Evolutionary conservation across 2,329 filamentous ascomycete genomes (phyloP), one percentile per base, ranked within the genome.

Genomic region (Fusarium sp.): DNA sequence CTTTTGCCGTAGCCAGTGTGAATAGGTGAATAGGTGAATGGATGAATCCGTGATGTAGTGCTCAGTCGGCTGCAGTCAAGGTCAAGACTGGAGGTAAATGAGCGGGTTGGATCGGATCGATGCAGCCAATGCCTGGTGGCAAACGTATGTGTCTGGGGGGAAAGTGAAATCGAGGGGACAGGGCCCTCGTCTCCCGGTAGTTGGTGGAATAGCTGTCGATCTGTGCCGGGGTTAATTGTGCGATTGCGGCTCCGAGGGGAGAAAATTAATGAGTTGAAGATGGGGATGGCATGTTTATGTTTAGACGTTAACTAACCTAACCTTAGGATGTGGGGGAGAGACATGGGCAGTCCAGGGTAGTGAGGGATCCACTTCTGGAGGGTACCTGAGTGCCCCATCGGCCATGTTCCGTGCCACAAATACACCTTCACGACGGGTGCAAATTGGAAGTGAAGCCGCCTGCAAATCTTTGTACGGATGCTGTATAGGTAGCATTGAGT

Each of bases 101-200:
- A 48, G 57, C 66, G 72, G 69, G 62, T 66, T 69, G 49, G 63
- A 60, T 76, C 72, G 74, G 72, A 69, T 70, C 46, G 61, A 66
- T 65, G 65, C 69, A 61, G 70, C 56, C 61, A 44, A 39, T 44
- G 44, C 55, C 35, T 65, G 56, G 63, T 73, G 72, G 74, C 64
- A 57, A 68, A 60, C 64, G 56, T 55, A 60, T 29, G 60, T 35
- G 27, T 45, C 51, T 51, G 38, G 52, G 61, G 61, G 67, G 59
- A 58, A 54, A 33, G 33, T 51, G 46, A 59, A 52, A 61, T 69
- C 49, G 39, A 64, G 63, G 51, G 55, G 57, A 61, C 46, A 49
- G 56, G 59, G 49, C 60, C 59, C 70, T 66, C 56, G 62, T 67
- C 41, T 68, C 70, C 70, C 66, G 42, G 48, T 33, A 59, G 33